phyloP scores from a whole-genome alignment of 2,329 filamentous ascomycete species.

The Oidium heveae region DNA sequence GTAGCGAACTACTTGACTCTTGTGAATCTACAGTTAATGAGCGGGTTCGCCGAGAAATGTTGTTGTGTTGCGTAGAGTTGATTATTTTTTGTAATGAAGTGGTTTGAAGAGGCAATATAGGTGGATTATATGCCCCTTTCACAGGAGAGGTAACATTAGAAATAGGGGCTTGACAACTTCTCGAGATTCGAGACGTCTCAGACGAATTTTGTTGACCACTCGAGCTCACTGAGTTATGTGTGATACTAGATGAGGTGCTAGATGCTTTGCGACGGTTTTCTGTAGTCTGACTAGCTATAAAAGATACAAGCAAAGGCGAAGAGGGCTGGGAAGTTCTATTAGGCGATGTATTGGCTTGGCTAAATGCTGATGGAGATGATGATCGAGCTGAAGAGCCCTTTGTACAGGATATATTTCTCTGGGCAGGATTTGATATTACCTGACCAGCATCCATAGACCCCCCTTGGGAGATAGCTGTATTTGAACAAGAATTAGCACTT shows the following conservation, averaged over 20 bases:
- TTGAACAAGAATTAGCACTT: conserved; percentile 5
- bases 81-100: conserved; percentile 37
- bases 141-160: conserved; percentile 26
- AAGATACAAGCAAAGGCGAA: conserved; percentile 85
- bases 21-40: conserved; percentile 88
- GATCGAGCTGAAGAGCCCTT: conserved; percentile 56
- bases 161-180: conserved; percentile 33
- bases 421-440: conserved; percentile 48
- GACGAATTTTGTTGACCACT: conserved; percentile 47
- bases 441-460: conserved; percentile 67
- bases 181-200: conserved; percentile 40
- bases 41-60: conserved; percentile 43
- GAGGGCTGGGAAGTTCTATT: conserved; percentile 64
- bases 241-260: conserved; percentile 62
- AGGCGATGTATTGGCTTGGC: conserved; percentile 64
- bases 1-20: conserved; percentile 47
- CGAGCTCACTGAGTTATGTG: conserved; percentile 31
- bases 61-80: conserved; percentile 34
- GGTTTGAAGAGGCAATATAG: conserved; percentile 14
- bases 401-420: conserved; percentile 60
- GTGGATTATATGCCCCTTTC: conserved; percentile 22
- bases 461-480: conserved; percentile 26
- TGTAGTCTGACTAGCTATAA: conserved; percentile 59
- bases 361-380: conserved; percentile 60
- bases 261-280: conserved; percentile 75